Evolutionary conservation across 805 yeast genomes (phyloP), one percentile per base, ranked within the genome.

Genomic region (Wickerhamiella sergipiensis): DNA sequence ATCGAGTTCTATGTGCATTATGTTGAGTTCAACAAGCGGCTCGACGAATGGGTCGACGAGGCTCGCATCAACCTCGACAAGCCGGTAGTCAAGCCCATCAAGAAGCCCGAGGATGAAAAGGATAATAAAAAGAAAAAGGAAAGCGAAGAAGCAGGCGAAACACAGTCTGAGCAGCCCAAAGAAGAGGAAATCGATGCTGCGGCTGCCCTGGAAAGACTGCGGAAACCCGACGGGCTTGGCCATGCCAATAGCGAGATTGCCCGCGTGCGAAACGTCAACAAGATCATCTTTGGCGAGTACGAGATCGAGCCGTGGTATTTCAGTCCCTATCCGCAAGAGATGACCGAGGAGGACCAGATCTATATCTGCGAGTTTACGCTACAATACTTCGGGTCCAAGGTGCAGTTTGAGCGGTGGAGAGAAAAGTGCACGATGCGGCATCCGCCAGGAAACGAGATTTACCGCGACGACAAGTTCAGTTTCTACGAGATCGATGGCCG

Each of bases 241-340:
- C 98, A 92, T 67, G 77, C 75, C 59, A 83, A 82, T 54, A 76
- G 80, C 51, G 97, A 90, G 62, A 85, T 90, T 22, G 88, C 97
- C 0, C 75, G 92, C 51, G 96, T 92, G 46, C 76, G 97, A 58
- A 92, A 92, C 63, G 73, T 92, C 55, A 73, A 77, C 46, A 75
- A 78, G 50, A 78, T 92, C 5, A 82, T 86, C 3, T 79, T 92
- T 68, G 99, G 98, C 1, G 83, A 83, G 55, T 87, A 81, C 65
- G 84, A 85, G 58, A 87, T 92, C 49, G 99, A 92, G 65, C 98
- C 99, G 1, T 92, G 99, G 99, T 92, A 92, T 67, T 92, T 92
- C 62, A 85, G 95, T 1, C 97, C 99, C 1, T 92, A 92, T 65
- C 99, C 99, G 0, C 74, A 87, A 15, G 98, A 92, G 64, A 74